phyloP scores from a whole-genome alignment of 371 early-diverging fungal genomes.

The Nematocida sp. region DNA sequence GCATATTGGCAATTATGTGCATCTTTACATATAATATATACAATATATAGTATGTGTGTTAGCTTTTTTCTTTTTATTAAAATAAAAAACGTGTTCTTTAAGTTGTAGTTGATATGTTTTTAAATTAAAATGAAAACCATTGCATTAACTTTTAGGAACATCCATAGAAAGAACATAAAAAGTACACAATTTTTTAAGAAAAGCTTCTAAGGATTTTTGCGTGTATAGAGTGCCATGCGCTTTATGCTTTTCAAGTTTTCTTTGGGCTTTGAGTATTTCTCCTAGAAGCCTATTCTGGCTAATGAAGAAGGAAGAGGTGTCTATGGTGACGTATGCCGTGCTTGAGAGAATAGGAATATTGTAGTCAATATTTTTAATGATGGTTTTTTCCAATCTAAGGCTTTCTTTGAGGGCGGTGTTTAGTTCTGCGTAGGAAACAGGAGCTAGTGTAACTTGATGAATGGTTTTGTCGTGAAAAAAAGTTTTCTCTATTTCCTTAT shows the following conservation, averaged over 20 bases:
- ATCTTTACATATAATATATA: not conserved
- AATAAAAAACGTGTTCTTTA: no score
- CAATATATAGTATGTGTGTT: not conserved
- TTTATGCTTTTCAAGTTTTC: conserved; percentile 27
- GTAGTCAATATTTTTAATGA: conserved; percentile 18
- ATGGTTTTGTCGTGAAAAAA: conserved; percentile 1
- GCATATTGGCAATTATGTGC: not conserved
- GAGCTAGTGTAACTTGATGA: not conserved
- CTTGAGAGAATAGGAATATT: not conserved
- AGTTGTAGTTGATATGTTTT: no score
- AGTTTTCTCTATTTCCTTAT: not conserved
- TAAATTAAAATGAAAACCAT: not conserved
- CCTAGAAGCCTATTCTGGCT: conserved; percentile 42
- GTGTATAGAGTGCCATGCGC: not conserved
- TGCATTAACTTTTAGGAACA: not conserved
- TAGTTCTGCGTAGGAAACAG: not conserved
- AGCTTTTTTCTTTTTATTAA: not conserved
- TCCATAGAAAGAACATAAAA: conserved; percentile 48
- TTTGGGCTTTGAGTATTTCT: conserved; percentile 48
- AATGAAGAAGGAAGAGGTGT: not conserved
- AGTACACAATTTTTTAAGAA: conserved; percentile 33
- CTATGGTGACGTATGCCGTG: conserved; percentile 3
- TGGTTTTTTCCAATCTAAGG: conserved; percentile 26
- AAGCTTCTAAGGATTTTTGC: conserved; percentile 17
- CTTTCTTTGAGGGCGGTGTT: conserved; percentile 42